phyloP scores from a whole-genome alignment of 805 yeast genomes.

The Hanseniaspora jakobsenii region DNA sequence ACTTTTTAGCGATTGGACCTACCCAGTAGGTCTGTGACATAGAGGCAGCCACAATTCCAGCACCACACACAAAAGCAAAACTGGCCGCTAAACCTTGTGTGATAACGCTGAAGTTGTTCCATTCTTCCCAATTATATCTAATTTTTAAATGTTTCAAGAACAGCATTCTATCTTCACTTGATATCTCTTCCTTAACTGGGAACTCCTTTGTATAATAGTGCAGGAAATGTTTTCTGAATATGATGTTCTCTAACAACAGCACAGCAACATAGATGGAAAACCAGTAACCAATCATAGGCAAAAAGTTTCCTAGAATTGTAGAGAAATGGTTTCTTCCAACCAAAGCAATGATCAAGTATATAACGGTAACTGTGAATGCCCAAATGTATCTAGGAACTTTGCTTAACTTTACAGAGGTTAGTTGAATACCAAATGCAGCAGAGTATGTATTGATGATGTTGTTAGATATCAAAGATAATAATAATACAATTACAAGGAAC shows the following conservation, averaged over 20 bases:
- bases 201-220: constrained; percentile 36
- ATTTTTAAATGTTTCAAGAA: constrained; percentile 24
- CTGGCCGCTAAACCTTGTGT: constrained; percentile 67
- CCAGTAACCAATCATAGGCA: constrained; percentile 92
- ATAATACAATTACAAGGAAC: constrained; percentile 55
- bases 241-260: constrained; percentile 55
- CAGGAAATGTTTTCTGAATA: constrained; percentile 46
- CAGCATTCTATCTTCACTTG: constrained; percentile 3
- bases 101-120: constrained; percentile 51
- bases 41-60: constrained; percentile 72
- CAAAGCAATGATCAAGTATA: constrained; percentile 58
- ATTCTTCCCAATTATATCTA: constrained; percentile 58
- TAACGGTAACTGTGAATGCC: constrained; percentile 48
- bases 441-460: constrained; percentile 73
- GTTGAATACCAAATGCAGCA: constrained; percentile 66
- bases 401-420: constrained; percentile 43
- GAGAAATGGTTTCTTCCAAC: constrained; percentile 66
- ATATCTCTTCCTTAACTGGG: constrained; percentile 19
- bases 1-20: constrained; percentile 56
- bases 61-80: constrained; percentile 53
- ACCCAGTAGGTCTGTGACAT: constrained; percentile 79
- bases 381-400: constrained; percentile 69
- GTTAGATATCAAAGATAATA: constrained; percentile 67
- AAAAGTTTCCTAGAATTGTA: constrained; percentile 61
- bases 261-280: constrained; percentile 66